Evolutionary conservation across 495 filamentous ascomycete genomes (phyloP), one percentile per base, ranked within the genome.

Genomic region (Aspergillus wentii): DNA sequence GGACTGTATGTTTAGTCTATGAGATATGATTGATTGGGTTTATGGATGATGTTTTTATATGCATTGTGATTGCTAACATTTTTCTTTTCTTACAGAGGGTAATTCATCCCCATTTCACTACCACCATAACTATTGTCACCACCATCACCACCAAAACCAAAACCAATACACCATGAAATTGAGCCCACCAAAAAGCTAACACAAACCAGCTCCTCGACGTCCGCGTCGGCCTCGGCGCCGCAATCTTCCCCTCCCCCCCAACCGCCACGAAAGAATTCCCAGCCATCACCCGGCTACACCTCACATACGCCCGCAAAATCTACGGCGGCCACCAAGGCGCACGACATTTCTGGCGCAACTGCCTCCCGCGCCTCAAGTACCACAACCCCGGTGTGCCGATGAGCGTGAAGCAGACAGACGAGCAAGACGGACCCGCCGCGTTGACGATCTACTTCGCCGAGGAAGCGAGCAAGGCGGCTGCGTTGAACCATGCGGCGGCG

Each of bases 371-470:
- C 45, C 69, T 98, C 38, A 95, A 98, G 72, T 97, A 82, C 69
- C 84, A 92, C 70, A 98, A 98, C 57, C 92, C 92, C 0, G 68
- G 76, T 6, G 57, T 97, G 11, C 74, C 78, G 11, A 91, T 97
- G 80, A 81, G 84, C 23, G 79, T 97, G 36, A 77, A 77, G 49
- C 83, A 86, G 33, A 79, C 71, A 15, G 29, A 41, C 14, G 66
- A 83, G 17, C 64, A 78, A 34, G 54, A 62, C 6, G 56, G 57
- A 50, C 33, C 78, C 68, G 25, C 80, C 74, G 79, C 90, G 4
- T 66, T 97, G 61, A 84, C 80, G 42, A 68, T 98, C 36, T 87
- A 88, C 68, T 88, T 85, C 56, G 55, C 70, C 25, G 56, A 62
- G 40, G 49, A 45, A 22, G 33, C 56, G n/a, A 53, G 57, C 43